Evolutionary conservation across 1,139 yeast species (phyloP).

Genomic region (Ogataea hybrid): DNA sequence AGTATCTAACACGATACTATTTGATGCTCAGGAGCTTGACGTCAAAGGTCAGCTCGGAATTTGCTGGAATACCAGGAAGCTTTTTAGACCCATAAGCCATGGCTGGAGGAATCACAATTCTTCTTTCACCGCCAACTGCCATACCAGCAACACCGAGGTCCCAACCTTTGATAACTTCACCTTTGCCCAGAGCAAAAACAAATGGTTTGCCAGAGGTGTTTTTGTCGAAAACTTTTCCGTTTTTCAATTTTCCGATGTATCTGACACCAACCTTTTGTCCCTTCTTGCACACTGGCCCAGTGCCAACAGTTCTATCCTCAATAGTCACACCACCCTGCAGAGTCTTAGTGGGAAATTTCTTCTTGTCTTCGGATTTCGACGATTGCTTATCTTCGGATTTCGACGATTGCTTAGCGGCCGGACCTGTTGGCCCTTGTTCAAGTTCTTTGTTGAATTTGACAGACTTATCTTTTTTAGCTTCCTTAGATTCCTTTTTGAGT

Average conservation of each 20-base stretch:
- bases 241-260: constrained; percentile 95
- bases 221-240: constrained; percentile 95
- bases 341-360: constrained; percentile 65
- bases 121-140: constrained; percentile 99
- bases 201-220: constrained; percentile 98
- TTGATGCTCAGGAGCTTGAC: constrained; percentile 90
- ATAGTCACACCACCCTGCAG: constrained; percentile 90
- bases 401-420: constrained; percentile 27
- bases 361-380: constrained; percentile 33
- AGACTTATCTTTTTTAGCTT: constrained; percentile 47
- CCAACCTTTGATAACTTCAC: constrained; percentile 98
- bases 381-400: constrained; percentile 31
- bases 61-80: constrained; percentile 96
- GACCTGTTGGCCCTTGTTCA: constrained; percentile 88
- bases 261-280: constrained; percentile 94
- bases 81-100: constrained; percentile 95
- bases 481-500: constrained; percentile 36
- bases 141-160: constrained; percentile 98
- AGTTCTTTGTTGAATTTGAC: constrained; percentile 88
- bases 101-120: constrained; percentile 92
- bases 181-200: constrained; percentile 85
- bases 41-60: constrained; percentile 93
- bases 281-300: constrained; percentile 83
- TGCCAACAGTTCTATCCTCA: constrained; percentile 90
- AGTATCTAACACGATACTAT: constrained; percentile 36